Evolutionary conservation across 495 filamentous ascomycete species (phyloP), one percentile per base, ranked within the genome.

Genomic region (Xylaria castorea): DNA sequence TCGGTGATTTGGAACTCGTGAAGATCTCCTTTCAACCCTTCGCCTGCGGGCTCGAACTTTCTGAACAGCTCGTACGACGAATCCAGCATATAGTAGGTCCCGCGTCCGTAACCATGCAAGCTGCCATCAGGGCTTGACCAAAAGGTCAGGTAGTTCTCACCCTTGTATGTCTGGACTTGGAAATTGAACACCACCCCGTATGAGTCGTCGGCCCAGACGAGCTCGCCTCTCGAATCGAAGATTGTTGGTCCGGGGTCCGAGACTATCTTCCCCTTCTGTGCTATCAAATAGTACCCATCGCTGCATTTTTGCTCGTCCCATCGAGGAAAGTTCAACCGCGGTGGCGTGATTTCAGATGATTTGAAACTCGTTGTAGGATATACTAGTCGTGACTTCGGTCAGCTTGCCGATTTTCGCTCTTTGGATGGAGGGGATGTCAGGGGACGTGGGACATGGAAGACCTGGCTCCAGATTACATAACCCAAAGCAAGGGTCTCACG

Each of bases 261-360:
- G 36, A 68, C 66, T 9, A 73, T 3, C 48, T 68, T 73, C 25
- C 85, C 83, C 22, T 81, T 81, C 5, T 80, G 83, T n/a, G 82
- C 74, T 42, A 86, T 73, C 3, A 86, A 64, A 75, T 83, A 85
- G 53, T 76, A 71, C 16, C 81, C 83, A 74, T 85, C 80, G 25
- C 79, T 58, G 73, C 84, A 86, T 3, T 72, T 70, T 6, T 73
- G 70, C 20, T 73, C 71, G 64, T 76, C 76, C 38, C 74, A 71
- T 25, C 77, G 71, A 60, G 80, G 74, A 32, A 80, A 82, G 70
- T 83, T 84, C 20, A 84, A n/a, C 9, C 76, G 70, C 8, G 82
- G 82, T 77, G 75, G 30, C 2, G 61, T 42, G 66, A 73, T 55
- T 44, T 71, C 67, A 14, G 73, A 68, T 1, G 73, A 72, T 16